phyloP scores from a whole-genome alignment of 2,329 filamentous ascomycete species.

The Aspergillus caelatus region DNA sequence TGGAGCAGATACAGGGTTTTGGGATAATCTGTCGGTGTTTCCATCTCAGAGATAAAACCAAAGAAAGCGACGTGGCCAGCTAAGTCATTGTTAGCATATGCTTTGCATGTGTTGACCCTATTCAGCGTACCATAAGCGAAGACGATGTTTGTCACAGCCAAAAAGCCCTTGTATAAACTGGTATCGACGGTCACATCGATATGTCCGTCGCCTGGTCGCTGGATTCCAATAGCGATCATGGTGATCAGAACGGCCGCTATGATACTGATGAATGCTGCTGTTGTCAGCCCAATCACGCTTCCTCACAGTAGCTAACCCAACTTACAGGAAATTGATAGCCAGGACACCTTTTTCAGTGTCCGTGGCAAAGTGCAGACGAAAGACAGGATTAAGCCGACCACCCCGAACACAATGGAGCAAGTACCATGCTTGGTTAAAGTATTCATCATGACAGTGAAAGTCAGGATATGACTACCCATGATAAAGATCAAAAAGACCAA shows the following conservation, averaged over 20 bases:
- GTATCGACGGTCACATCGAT: constrained; percentile 39
- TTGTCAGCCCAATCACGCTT: neutral
- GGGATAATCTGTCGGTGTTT: constrained; percentile 58
- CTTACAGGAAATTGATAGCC: constrained; percentile 57
- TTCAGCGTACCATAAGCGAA: constrained; percentile 63
- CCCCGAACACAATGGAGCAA: constrained; percentile 63
- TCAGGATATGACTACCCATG: constrained; percentile 68
- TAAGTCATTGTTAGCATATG: constrained; percentile 51
- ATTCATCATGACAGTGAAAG: constrained; percentile 67
- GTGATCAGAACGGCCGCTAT: constrained; percentile 63
- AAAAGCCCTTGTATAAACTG: constrained; percentile 56
- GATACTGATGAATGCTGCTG: constrained; percentile 60
- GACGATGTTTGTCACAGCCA: constrained; percentile 65
- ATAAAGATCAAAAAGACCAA: constrained; percentile 66
- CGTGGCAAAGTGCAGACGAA: constrained; percentile 60
- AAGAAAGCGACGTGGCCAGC: constrained; percentile 42
- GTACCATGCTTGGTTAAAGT: constrained; percentile 60
- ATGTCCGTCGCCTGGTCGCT: constrained; percentile 34
- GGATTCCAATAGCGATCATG: constrained; percentile 64
- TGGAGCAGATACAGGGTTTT: constrained; percentile 64
- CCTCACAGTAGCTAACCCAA: neutral
- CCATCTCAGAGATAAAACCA: constrained; percentile 64
- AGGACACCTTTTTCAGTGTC: constrained; percentile 62
- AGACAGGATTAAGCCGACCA: constrained; percentile 59
- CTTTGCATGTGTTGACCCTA: constrained; percentile 33